A percentile compares a stretch with the other conserved stretches of the same genome.
phyloP scores from a whole-genome alignment of 148 eudicot species.

The Amaranthus palmeri region DNA sequence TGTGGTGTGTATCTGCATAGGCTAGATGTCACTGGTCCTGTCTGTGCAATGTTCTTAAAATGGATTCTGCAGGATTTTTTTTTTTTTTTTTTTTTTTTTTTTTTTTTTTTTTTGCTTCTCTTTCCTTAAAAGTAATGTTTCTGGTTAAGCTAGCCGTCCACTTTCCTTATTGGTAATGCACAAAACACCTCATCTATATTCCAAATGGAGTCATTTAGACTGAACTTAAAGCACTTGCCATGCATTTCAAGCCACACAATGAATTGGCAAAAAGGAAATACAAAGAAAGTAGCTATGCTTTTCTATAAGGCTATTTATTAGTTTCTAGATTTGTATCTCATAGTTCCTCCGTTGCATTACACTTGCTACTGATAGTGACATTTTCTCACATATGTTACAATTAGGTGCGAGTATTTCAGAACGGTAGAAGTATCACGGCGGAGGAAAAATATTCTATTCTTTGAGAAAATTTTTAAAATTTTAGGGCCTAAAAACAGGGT shows the following conservation, averaged over 20 bases:
- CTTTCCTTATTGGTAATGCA: constrained; percentile 16
- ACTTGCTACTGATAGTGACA: too few relatives aligned
- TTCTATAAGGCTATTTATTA: constrained; percentile 5
- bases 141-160: constrained; percentile 6
- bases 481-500: too few relatives aligned
- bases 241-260: constrained; percentile 20
- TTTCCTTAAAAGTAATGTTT: constrained; percentile 7
- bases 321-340: constrained; percentile 10
- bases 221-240: neutral
- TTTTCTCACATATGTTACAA: too few relatives aligned
- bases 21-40: constrained; percentile 17
- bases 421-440: too few relatives aligned
- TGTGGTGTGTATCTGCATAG: constrained; percentile 26
- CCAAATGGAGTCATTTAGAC: neutral
- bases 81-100: neutral
- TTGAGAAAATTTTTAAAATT: too few relatives aligned
- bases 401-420: too few relatives aligned
- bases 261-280: neutral
- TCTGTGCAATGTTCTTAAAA: constrained; percentile 12
- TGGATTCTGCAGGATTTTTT: constrained; percentile 26
- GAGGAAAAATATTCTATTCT: too few relatives aligned
- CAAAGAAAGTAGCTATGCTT: constrained; percentile 11
- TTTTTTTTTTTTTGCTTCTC: constrained; percentile 6
- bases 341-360: neutral
- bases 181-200: constrained; percentile 13